Conservation (phyloP, 805 yeast genomes). For the Metschnikowia amazonensis region DNA sequence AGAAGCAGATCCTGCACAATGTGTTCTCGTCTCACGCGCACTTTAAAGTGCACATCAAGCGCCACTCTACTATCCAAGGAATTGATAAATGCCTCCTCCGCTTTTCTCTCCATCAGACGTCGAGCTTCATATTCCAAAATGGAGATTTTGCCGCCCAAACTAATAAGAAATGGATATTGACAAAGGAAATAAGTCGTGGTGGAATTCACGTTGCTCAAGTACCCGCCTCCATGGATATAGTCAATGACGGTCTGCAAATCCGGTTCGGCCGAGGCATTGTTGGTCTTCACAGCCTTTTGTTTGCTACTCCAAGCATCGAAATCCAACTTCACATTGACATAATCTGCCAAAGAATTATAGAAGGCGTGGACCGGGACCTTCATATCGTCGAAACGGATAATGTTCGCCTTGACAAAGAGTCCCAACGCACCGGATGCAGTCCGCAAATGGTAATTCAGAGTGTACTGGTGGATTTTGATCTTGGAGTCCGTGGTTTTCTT, state of each 20-base stretch:
- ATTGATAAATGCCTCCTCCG: constrained; percentile 82
- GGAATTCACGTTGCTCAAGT: constrained; percentile 7
- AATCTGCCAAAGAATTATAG: constrained; percentile 81
- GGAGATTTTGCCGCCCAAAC: constrained; percentile 77
- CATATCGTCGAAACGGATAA: constrained; percentile 21
- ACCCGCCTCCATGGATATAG: constrained; percentile 42
- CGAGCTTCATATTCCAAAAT: constrained; percentile 80
- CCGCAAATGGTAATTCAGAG: constrained; percentile 76
- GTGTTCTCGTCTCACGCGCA: constrained; percentile 62
- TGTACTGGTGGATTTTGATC: constrained; percentile 57
- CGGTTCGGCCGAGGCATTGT: constrained; percentile 15
- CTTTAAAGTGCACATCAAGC: constrained; percentile 63
- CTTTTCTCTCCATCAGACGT: constrained; percentile 76
- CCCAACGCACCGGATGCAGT: constrained; percentile 61
- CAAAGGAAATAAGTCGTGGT: constrained; percentile 56
- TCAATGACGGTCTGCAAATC: constrained; percentile 43
- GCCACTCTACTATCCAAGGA: constrained; percentile 61
- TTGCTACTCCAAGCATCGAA: constrained; percentile 71
- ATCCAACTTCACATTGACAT: constrained; percentile 69
- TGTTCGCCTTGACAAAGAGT: constrained; percentile 53
- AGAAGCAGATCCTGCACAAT: constrained; percentile 74
- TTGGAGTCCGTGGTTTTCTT: constrained; percentile 23
- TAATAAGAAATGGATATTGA: constrained; percentile 75
- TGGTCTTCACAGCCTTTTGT: constrained; percentile 12
- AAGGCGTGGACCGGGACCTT: constrained; percentile 42